These are phyloP conservation scores for Penicillium maclennaniae DNA, from an alignment of 495 filamentous ascomycete species.

Conservation along the genomic window DNA sequence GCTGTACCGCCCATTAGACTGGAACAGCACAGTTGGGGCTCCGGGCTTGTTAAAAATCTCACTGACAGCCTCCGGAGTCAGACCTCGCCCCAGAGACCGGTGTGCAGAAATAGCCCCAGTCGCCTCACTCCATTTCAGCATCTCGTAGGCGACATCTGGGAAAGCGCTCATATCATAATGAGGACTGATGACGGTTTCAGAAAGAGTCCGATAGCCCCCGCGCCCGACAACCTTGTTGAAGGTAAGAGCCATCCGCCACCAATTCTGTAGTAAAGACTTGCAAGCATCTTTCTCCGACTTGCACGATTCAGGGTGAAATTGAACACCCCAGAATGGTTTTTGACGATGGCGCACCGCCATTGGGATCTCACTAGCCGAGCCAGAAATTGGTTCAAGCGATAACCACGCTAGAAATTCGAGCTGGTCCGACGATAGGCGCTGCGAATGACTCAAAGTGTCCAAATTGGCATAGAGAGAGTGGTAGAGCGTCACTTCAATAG, in stretches of 20 bases:
- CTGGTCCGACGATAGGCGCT: slow-evolving; percentile 2
- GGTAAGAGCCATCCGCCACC: slow-evolving; percentile 55
- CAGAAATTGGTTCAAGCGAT: slow-evolving; percentile 15
- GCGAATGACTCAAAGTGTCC: slow-evolving; percentile 20
- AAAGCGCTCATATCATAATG: slow-evolving; percentile 20
- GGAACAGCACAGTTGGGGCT: slow-evolving; percentile 39
- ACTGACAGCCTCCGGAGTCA: slow-evolving; percentile 34
- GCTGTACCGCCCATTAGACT: slow-evolving; percentile 40
- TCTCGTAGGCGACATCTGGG: slow-evolving; percentile 30
- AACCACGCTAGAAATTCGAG: slow-evolving; percentile 41
- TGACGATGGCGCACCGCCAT: slow-evolving; percentile 69
- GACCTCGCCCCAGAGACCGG: slow-evolving; percentile 20
- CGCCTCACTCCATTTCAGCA: slow-evolving; percentile 36
- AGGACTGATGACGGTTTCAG: slow-evolving; percentile 24
- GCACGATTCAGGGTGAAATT: slow-evolving; percentile 93
- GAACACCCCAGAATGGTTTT: slow-evolving; percentile 85
- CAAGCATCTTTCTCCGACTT: slow-evolving; percentile 71
- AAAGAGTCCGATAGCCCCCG: slow-evolving; percentile 24
- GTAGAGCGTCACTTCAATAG: slow-evolving; percentile 74
- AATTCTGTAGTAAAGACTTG: slow-evolving; percentile 63
- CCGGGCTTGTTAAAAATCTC: slow-evolving; percentile 36
- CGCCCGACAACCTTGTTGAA: slow-evolving; percentile 39
- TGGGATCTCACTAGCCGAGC: slow-evolving; percentile 47
- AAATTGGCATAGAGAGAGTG: slow-evolving; percentile 72
- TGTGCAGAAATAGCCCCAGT: slow-evolving; percentile 26